Evolutionary conservation across 148 eudicot genomes (phyloP).

Genomic region (Camellia japonica): DNA sequence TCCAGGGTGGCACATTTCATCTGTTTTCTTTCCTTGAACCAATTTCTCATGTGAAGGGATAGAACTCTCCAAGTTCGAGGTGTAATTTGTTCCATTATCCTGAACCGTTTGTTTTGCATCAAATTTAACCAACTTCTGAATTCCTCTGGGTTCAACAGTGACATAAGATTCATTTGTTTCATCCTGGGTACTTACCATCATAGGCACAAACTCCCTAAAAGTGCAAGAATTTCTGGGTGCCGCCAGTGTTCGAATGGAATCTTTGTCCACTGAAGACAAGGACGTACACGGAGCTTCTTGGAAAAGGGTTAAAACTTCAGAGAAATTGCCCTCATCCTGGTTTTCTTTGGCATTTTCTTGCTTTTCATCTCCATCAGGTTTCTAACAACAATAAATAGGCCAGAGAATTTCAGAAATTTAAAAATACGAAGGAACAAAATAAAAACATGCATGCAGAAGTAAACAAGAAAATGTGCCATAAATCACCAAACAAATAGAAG

Average conservation of each 20-base stretch:
- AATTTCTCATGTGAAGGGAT: slow-evolving; percentile 24
- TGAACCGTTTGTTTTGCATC: slow-evolving; percentile 35
- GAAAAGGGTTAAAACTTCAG: slow-evolving; percentile 38
- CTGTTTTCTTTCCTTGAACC: slow-evolving; percentile 14
- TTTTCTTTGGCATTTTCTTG: slow-evolving; percentile 28
- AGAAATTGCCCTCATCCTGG: slow-evolving; percentile 31
- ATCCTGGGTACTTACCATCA: slow-evolving; percentile 26
- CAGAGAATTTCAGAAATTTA: slow-evolving; percentile 5
- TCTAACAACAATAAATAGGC: slow-evolving; percentile 36
- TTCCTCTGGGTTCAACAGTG: slow-evolving; percentile 30
- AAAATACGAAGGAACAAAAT: background rate
- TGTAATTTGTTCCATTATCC: slow-evolving; percentile 37
- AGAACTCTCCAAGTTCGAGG: slow-evolving; percentile 14
- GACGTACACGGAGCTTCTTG: slow-evolving; percentile 43
- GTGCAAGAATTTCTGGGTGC: slow-evolving; percentile 33
- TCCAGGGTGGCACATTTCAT: slow-evolving; percentile 28
- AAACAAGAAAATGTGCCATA: slow-evolving; percentile 3
- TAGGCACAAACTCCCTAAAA: slow-evolving; percentile 45
- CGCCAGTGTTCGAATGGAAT: slow-evolving; percentile 25
- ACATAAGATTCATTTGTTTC: slow-evolving; percentile 37
- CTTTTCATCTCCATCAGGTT: slow-evolving; percentile 41
- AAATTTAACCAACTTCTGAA: slow-evolving; percentile 26
- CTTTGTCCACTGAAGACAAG: slow-evolving; percentile 36
- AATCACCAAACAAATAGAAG: background rate
- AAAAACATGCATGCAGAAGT: background rate